Evolutionary conservation across 768 basidiomycete genomes (phyloP).

Genomic region (Mrakia gelida): DNA sequence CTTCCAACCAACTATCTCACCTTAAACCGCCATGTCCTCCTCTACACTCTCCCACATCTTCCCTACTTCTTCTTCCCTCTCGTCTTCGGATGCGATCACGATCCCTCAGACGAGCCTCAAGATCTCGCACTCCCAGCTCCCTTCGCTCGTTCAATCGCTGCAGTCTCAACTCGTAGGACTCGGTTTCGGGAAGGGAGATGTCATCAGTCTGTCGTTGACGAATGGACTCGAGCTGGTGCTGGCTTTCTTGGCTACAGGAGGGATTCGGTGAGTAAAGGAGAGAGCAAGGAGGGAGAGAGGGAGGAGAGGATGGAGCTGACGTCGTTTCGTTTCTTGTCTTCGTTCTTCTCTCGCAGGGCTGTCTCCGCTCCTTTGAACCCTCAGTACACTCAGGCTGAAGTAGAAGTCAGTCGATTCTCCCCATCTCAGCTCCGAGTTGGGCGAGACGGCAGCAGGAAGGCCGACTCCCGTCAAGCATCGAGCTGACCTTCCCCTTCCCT

Average conservation of each 20-base stretch:
- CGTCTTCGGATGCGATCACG: slow-evolving; percentile 6
- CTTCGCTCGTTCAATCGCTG: slow-evolving; percentile 1
- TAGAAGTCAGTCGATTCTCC: neutral
- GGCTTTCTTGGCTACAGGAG: slow-evolving; percentile 19
- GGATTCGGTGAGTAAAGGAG: slow-evolving; percentile 5
- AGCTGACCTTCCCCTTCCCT: slow-evolving; percentile 4
- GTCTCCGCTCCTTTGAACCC: slow-evolving; percentile 28
- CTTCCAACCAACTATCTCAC: neutral
- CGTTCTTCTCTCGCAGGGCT: neutral
- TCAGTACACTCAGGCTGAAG: slow-evolving; percentile 26
- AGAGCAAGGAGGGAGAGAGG: neutral
- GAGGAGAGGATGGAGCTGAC: neutral
- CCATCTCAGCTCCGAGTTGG: too few species aligned
- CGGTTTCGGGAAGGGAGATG: slow-evolving; percentile 20
- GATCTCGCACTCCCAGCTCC: slow-evolving; percentile 3
- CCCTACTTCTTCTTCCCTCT: neutral
- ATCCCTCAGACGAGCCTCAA: neutral
- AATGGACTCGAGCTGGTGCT: slow-evolving; percentile 20
- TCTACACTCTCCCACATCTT: slow-evolving; percentile 24
- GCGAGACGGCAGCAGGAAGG: neutral
- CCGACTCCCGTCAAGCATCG: neutral
- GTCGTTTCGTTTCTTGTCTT: neutral
- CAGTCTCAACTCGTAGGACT: slow-evolving; percentile 6
- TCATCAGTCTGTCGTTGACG: slow-evolving; percentile 13
- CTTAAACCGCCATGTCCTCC: neutral